Conservation (phyloP, 495 filamentous ascomycete genomes). For the Parachaetomium inaequale region DNA sequence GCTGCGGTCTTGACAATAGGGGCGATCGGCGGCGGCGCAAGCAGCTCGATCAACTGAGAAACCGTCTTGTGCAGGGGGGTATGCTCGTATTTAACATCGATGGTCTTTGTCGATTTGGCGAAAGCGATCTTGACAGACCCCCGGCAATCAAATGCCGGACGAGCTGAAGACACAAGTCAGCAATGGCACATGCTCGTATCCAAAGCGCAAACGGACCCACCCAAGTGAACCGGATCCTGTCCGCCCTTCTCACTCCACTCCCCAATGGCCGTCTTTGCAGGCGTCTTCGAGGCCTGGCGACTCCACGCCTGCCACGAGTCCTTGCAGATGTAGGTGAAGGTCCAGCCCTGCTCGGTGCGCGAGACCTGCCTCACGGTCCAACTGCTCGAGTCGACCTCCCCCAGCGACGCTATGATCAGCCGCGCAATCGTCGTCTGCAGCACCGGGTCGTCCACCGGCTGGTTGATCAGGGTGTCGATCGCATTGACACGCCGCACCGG, state of each 20-base stretch:
- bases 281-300: constrained; percentile 39
- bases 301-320: constrained; percentile 46
- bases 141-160: constrained; percentile 50
- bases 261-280: constrained; percentile 35
- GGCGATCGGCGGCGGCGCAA: constrained; percentile 32
- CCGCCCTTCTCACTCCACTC: constrained; percentile 41
- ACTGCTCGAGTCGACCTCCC: constrained; percentile 38
- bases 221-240: constrained; percentile 39
- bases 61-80: constrained; percentile 48
- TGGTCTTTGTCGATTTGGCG: constrained; percentile 34
- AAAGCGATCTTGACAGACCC: constrained; percentile 45
- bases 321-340: constrained; percentile 47
- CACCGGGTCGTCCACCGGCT: constrained; percentile 40
- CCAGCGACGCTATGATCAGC: constrained; percentile 38
- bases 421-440: constrained; percentile 42
- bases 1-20: constrained; percentile 17
- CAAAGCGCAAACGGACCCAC: constrained; percentile 19
- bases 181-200: neutral
- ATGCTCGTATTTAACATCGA: constrained; percentile 48
- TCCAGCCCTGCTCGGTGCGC: constrained; percentile 43
- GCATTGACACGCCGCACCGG: constrained; percentile 28
- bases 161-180: constrained; percentile 34
- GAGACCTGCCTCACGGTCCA: constrained; percentile 43
- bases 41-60: constrained; percentile 37
- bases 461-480: constrained; percentile 41